Base-by-base conservation (phyloP, 768 basidiomycete species). In the Tubosaeta sp. region DNA sequence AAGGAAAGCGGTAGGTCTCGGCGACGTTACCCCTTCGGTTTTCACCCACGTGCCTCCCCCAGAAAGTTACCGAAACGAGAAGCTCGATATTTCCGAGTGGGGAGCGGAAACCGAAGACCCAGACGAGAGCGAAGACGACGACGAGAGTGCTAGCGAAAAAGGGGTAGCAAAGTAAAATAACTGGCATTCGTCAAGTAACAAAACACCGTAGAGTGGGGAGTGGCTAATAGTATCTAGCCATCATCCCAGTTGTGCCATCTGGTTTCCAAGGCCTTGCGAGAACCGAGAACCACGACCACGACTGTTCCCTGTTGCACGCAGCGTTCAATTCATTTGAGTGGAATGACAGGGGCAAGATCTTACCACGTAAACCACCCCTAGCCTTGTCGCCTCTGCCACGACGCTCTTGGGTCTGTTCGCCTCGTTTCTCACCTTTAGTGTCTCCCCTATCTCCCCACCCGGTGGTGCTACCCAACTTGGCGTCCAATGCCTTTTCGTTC, bases 401-500 rank as follows among this genome's bases (percentile, higher is more conserved):
- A 47, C 88, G 81, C 63, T 90, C 88, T 64, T 86, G 84, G 11
- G 83, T 74, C 64, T 89, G 88, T 60, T 91, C 89, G 13, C 85
- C 83, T 14, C 87, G 80, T 69, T 90, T 91, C 60, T 88, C 88
- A 25, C 84, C 84, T 65, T 90, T 88, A 6, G 59, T 52, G 26
- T 64, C 64, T 22, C 67, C 73, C 14, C 85, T 84, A 56, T 88
- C 88, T 29, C 74, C 77, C 66, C 68, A 68, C 35, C 60, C 78
- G 34, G 75, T 68, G 34, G 74, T 70, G 5, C 80, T 80, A 46
- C 92, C 91, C 59, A 94, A 81, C 68, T 93, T 95, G 58, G 77
- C 64, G 66, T 97, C 94, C 43, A 97, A 72, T 1, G 81, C 75
- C 75, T 95, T 95, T 71, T 97, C 94, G 62, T 92, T 95, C 60